A percentile compares a stretch with the other conserved stretches of the same genome.
phyloP scores from a whole-genome alignment of 108 stramenopile species.

The Skeletonema menzelii region DNA sequence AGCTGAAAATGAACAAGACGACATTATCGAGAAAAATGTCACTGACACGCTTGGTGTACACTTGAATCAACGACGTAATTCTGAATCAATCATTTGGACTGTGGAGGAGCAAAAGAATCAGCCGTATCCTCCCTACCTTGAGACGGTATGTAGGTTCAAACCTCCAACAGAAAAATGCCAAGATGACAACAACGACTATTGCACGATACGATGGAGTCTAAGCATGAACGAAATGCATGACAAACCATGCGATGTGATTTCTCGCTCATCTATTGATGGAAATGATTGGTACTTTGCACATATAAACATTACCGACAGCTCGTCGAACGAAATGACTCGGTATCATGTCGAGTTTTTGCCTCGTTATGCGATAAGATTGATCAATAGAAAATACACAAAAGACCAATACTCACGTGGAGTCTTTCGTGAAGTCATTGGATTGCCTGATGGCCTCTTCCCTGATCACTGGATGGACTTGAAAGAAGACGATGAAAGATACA shows the following conservation, averaged over 20 bases:
- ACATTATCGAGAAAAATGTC: constrained; percentile 24
- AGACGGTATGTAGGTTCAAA: not conserved
- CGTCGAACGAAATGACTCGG: not conserved
- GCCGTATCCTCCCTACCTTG: constrained; percentile 51
- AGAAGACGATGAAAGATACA: not conserved
- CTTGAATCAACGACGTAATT: constrained; percentile 10
- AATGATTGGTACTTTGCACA: not conserved
- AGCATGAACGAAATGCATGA: not conserved
- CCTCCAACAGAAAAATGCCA: not conserved
- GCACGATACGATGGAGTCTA: not conserved
- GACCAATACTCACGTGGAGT: constrained; percentile 51
- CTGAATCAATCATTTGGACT: constrained; percentile 50
- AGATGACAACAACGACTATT: not conserved
- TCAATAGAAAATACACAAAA: constrained; percentile 49
- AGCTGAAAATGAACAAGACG: constrained; percentile 28
- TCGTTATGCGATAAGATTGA: constrained; percentile 50
- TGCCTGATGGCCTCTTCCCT: constrained; percentile 38
- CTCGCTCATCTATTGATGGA: not conserved
- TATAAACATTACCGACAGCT: not conserved
- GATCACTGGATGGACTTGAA: constrained; percentile 35
- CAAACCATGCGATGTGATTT: not conserved
- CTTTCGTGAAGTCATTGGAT: constrained; percentile 58
- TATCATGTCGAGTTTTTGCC: constrained; percentile 23
- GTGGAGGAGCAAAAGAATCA: constrained; percentile 65
- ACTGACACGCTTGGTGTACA: constrained; percentile 32